phyloP scores from a whole-genome alignment of 805 yeast genomes.

The Starmerella powellii region DNA sequence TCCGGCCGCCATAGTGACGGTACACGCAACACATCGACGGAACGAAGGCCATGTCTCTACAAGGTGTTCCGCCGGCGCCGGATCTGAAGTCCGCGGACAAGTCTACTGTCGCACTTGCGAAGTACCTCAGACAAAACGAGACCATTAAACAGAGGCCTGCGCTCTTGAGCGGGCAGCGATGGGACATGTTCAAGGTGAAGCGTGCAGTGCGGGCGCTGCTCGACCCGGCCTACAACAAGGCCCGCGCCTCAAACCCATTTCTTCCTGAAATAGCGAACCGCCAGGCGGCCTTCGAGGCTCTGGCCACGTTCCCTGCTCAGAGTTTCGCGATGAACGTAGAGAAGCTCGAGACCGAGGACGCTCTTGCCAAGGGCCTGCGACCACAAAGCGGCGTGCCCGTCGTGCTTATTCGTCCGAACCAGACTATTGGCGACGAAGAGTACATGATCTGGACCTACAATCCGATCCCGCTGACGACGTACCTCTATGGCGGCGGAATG shows the following conservation, averaged over 20 bases:
- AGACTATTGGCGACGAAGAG: conserved; percentile 32
- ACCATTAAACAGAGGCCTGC: conserved; percentile 76
- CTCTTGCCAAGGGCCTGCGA: conserved; percentile 60
- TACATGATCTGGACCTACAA: conserved; percentile 78
- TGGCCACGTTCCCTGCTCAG: conserved; percentile 56
- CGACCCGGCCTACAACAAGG: conserved; percentile 54
- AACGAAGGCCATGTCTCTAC: not conserved
- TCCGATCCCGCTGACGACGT: conserved; percentile 55
- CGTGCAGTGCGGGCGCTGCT: conserved; percentile 68
- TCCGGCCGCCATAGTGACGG: too few relatives aligned
- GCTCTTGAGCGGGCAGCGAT: conserved; percentile 51
- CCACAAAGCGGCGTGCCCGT: conserved; percentile 47
- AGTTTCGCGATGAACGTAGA: conserved; percentile 65
- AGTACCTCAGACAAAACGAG: conserved; percentile 51
- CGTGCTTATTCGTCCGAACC: conserved; percentile 29
- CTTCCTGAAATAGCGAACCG: conserved; percentile 42
- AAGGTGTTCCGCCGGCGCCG: conserved; percentile 24
- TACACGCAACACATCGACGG: not conserved
- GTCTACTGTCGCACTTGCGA: conserved; percentile 56
- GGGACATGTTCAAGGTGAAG: conserved; percentile 75
- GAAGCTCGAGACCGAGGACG: conserved; percentile 49
- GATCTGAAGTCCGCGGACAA: conserved; percentile 34
- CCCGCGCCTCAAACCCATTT: conserved; percentile 29
- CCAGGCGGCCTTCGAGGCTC: conserved; percentile 47
- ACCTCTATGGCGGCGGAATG: conserved; percentile 33